Conservation (phyloP, 2,329 filamentous ascomycete species). For the Trichophyton schoenleinii region DNA sequence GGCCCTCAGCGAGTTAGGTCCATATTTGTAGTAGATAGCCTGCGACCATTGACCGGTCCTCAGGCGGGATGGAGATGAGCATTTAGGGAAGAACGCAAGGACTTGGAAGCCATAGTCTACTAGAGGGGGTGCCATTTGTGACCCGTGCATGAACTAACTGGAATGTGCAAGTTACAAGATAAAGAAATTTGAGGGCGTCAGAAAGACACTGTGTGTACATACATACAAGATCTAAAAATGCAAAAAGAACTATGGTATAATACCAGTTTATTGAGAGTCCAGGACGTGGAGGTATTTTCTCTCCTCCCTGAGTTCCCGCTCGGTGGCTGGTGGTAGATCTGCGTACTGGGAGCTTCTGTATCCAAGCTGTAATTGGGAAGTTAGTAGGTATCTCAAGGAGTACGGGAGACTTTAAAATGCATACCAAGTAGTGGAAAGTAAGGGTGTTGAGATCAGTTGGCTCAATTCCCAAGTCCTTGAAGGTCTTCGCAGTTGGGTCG, state of each 20-base stretch:
- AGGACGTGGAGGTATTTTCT: constrained; percentile 93
- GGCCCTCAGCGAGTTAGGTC: no score
- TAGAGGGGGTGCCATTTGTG: background rate
- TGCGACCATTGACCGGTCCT: no score
- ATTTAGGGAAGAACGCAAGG: background rate
- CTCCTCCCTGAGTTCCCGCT: constrained; percentile 87
- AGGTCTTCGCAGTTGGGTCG: constrained; percentile 84
- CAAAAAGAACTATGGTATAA: constrained; percentile 17
- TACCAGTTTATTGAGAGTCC: constrained; percentile 56
- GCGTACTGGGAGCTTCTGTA: constrained; percentile 83
- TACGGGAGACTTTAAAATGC: constrained; percentile 22
- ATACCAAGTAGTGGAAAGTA: constrained; percentile 87
- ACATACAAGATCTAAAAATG: constrained; percentile 26
- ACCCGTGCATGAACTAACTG: background rate
- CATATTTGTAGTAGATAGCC: no score
- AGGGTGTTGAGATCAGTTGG: constrained; percentile 73
- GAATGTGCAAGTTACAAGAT: background rate
- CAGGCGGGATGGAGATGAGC: no score
- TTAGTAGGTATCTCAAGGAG: constrained; percentile 10
- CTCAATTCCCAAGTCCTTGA: constrained; percentile 83
- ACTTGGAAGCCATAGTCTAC: background rate
- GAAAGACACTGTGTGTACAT: constrained; percentile 29
- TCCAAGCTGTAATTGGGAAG: constrained; percentile 51
- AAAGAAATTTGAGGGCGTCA: background rate
- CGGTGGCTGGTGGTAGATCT: constrained; percentile 85